These are phyloP conservation scores for Lentinula sp. DNA, from an alignment of 768 basidiomycete genomes.

Conservation along the genomic window DNA sequence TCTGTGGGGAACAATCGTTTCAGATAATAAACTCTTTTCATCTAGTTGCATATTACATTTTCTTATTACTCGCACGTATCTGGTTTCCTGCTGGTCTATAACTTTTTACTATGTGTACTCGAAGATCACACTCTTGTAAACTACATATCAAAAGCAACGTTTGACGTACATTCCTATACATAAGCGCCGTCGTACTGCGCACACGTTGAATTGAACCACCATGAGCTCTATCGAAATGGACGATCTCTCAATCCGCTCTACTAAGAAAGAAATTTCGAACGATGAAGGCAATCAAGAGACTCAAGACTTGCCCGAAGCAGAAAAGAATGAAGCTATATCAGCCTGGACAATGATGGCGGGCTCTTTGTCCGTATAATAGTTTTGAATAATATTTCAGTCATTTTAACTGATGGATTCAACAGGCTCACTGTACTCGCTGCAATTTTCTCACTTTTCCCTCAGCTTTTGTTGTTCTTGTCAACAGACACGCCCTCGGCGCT, in stretches of 20 bases:
- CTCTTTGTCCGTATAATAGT: conserved; percentile 17
- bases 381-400: not conserved
- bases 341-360: conserved; percentile 34
- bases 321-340: conserved; percentile 21
- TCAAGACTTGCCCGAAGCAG: conserved; percentile 6
- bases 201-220: conserved; percentile 15
- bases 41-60: conserved; percentile 5
- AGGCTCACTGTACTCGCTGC: conserved; percentile 29
- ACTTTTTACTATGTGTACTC: not conserved
- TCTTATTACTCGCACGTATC: conserved; percentile 12
- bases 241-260: conserved; percentile 19
- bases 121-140: not conserved
- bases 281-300: conserved; percentile 3
- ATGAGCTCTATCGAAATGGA: conserved; percentile 29
- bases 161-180: not conserved
- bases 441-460: conserved; percentile 48
- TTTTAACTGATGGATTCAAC: not conserved
- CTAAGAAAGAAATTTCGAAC: conserved; percentile 6
- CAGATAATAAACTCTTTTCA: conserved; percentile 7
- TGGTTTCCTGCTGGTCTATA: conserved; percentile 9
- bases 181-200: not conserved
- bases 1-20: conserved; percentile 22
- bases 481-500: conserved; percentile 36
- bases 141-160: not conserved
- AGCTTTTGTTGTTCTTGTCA: conserved; percentile 62